A percentile compares a stretch with the other conserved stretches of the same genome.
phyloP scores from a whole-genome alignment of 164 flowering plant species.

The Sedum album region DNA sequence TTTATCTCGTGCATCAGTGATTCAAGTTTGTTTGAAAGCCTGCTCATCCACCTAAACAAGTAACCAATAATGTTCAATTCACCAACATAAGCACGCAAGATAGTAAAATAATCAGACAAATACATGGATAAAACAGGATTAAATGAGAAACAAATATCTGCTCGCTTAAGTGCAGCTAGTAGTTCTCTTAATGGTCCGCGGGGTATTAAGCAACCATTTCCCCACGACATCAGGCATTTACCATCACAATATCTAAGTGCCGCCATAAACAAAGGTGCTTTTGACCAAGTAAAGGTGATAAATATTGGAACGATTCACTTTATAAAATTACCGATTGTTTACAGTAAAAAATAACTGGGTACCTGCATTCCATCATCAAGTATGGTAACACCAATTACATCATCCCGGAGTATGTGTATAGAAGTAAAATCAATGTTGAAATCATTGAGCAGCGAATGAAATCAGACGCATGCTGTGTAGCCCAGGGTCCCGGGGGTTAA shows the following conservation, averaged over 20 bases:
- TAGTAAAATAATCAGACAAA: background rate
- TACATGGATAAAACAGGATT: background rate
- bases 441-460: no score
- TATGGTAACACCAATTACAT: no score
- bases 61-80: background rate
- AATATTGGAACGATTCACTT: background rate
- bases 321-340: no score
- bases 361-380: no score
- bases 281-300: conserved; percentile 14
- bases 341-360: no score
- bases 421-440: no score
- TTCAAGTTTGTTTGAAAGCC: conserved; percentile 32
- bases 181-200: conserved; percentile 90
- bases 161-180: conserved; percentile 49
- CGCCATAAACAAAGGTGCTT: conserved; percentile 71
- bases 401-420: no score
- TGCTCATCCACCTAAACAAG: conserved; percentile 39
- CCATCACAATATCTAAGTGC: conserved; percentile 80
- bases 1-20: conserved; percentile 30
- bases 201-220: conserved; percentile 53
- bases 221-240: conserved; percentile 82
- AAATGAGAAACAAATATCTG: conserved; percentile 28
- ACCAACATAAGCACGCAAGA: background rate
- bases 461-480: no score
- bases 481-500: no score